Base-by-base conservation (phyloP, 2,329 filamentous ascomycete species). In the Ophiostoma piceae region DNA sequence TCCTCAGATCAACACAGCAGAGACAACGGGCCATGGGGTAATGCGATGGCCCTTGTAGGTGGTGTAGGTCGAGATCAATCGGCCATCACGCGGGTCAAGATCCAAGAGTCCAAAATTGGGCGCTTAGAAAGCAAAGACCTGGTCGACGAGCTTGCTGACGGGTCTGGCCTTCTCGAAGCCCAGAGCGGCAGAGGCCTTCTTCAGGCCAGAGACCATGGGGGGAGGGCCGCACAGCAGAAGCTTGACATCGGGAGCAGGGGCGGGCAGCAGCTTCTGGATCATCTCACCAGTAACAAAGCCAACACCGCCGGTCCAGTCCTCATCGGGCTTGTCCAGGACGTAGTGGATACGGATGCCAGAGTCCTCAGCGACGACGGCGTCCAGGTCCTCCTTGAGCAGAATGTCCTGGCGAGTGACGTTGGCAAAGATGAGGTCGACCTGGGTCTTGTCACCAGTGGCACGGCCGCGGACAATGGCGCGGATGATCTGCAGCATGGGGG, bases 61-160 rank as follows among this genome's bases (percentile, higher is more conserved):
- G 3, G 43, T 16, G 43, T 47, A 6, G 19, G 16, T 8, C 43
- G 57, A 9, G 35, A 6, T 62, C 8, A 32, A 16, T 26, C 26
- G 57, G 12, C 39, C 9, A 41, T 12, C 39, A 41, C 39, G 39
- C 12, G 12, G 16, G 32, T 37, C 57, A 11, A 22, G 32, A 19
- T 47, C 19, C 19, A 47, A n/a, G 19, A n/a, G 43, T 16, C 19
- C 19, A 3, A 47, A 47, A 16, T 3, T 47, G 7, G 16, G 43
- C 19, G 19, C 67, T 76, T 81, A 91, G 82, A 99, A 99, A 78
- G 92, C 93, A 83, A 99, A 99, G 75, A 99, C 92, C 81, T 98
- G 95, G 80, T 99, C 95, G 79, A 94, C 91, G 69, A 98, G 88
- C 87, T 98, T 98, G 88, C 94, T 97, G 76, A 98, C 94, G 64